Evolutionary conservation across 331 rosid genomes (phyloP), one percentile per base, ranked within the genome.

Genomic region (Spiraea crenata): DNA sequence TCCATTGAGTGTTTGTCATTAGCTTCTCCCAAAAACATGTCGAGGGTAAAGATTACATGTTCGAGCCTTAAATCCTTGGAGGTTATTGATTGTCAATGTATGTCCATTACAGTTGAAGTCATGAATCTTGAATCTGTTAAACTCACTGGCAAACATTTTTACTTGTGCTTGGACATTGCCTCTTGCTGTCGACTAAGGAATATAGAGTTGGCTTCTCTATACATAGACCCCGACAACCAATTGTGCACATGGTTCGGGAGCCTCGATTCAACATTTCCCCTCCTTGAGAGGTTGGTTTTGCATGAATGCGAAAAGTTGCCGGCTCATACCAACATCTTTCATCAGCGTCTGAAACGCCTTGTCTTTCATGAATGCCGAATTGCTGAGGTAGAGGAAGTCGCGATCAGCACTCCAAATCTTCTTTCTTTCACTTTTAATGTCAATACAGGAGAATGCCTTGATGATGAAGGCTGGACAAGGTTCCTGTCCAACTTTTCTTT

Each of bases 401-500:
- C 51, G 20, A 63, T 73, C 3, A 6, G 41, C 20, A 63, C 77
- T 44, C 77, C 77, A n/a, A 73, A 52, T 42, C 47, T 73, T 20
- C 54, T 1, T 10, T 25, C 31, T 25, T 25, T 25, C 31, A 41
- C 54, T 39, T 52, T 73, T 0, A 6, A 56, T 4, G 13, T 56
- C 12, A 45, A 5, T 45, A 45, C 49, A 9, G 49, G 49, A 3
- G 3, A 11, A 9, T 45, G 9, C 14, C 49, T 14, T 9, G 4
- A 4, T 3, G 2, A 25, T 11, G 11, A 45, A 9, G 14, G 9
- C 4, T 45, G 9, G 12, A 45, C 9, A 9, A 14, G 9, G 9
- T 14, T 45, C 2, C 2, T 11, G 35, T 17, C 37, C 59, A 54
- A 9, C 5, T 35, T 70, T 25, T 70, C 46, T 9, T 6, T 57